Percentiles rank a stretch among this genome's conserved stretches.
phyloP scores from a whole-genome alignment of 2,329 filamentous ascomycete genomes.

The Blumeria hordei region DNA sequence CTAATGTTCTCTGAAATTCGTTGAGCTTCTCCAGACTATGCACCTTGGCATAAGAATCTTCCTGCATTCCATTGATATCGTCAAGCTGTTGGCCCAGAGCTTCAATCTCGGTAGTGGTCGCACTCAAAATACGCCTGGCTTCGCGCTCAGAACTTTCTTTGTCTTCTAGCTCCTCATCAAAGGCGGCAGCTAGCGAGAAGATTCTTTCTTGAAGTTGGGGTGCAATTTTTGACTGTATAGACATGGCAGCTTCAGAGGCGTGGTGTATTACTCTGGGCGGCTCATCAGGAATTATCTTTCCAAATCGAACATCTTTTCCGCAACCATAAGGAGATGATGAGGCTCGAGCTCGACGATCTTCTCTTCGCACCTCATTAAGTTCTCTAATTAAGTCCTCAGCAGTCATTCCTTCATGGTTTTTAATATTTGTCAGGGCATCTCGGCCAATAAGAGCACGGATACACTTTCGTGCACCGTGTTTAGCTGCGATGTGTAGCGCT shows the following conservation, averaged over 20 bases:
- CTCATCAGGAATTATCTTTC: constrained; percentile 7
- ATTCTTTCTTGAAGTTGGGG: constrained; percentile 49
- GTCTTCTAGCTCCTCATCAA: constrained; percentile 52
- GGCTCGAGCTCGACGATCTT: constrained; percentile 28
- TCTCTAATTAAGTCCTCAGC: constrained; percentile 66
- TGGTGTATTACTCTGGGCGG: constrained; percentile 13
- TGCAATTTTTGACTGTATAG: constrained; percentile 43
- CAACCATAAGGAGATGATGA: constrained; percentile 55
- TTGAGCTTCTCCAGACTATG: constrained; percentile 8
- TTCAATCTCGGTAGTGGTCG: constrained; percentile 43
- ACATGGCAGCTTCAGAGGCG: constrained; percentile 40
- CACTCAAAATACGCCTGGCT: constrained; percentile 37
- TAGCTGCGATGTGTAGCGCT: constrained; percentile 48
- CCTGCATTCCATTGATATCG: constrained; percentile 14
- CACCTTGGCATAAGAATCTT: constrained; percentile 16
- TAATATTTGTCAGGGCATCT: constrained; percentile 60
- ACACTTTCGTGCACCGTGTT: constrained; percentile 72
- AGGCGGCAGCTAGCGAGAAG: constrained; percentile 41
- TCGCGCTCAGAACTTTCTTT: constrained; percentile 47
- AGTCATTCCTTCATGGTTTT: constrained; percentile 58
- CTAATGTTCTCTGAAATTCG: constrained; percentile 8
- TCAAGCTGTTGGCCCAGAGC: constrained; percentile 32
- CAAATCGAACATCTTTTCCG: constrained; percentile 29
- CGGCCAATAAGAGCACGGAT: constrained; percentile 57
- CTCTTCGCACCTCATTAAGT: constrained; percentile 35